Evolutionary conservation across 2,329 filamentous ascomycete species (phyloP), one percentile per base, ranked within the genome.

Genomic region (Aspergillaceae sp.): DNA sequence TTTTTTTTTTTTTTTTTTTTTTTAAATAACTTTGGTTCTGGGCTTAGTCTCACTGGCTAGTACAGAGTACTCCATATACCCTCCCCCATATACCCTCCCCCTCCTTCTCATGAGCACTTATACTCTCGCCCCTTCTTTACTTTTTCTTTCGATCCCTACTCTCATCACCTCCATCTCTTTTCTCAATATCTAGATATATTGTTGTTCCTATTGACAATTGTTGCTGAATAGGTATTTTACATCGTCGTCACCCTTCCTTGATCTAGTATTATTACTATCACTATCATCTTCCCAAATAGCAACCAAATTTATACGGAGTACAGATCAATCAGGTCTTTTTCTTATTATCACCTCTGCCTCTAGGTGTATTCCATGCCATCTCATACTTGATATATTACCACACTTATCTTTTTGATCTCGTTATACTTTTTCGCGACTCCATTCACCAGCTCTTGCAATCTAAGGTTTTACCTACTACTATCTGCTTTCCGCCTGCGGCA

Each of bases 31-130:
- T 19, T 19, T 19, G 19, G 19, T 19, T 19, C 19, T 19, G 19
- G 19, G 19, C 19, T 19, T 19, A 19, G 19, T 19, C 19, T 19
- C 19, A 19, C 19, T 19, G 19, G 19, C 19, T 19, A 19, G 19
- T 19, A 19, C 19, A 19, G 19, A 19, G 19, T 19, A 19, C 19
- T 19, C 19, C 19, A 19, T 19, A 19, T 19, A 19, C 19, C 19
- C 19, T 19, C 19, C 19, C 19, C 19, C 19, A 19, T 19, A 19
- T 19, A 19, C 19, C 19, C 19, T 19, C 19, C 19, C 19, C 19
- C 19, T 19, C 19, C 19, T 46, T 48, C 46, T 50, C 50, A 44
- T 48, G 38, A 38, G 29, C 30, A 30, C 42, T 42, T 35, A 42
- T 41, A 35, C 10, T 38, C 9, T 48, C 34, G 29, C 32, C 29